phyloP scores from a whole-genome alignment of 73 alveolate species.

The Tetrahymena borealis region DNA sequence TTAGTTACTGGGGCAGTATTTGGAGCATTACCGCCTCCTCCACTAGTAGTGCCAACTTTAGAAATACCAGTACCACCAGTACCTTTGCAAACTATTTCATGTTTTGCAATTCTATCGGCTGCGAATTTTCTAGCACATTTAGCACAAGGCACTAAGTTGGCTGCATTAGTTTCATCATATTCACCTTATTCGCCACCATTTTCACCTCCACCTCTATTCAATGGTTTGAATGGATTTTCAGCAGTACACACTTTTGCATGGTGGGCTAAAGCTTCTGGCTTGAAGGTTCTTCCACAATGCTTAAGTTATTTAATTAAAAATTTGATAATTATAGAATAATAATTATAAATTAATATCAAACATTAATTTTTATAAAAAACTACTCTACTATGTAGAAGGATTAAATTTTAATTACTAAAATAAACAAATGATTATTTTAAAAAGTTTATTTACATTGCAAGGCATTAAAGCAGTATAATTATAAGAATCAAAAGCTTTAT shows the following conservation, averaged over 20 bases:
- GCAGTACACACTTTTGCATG: conserved; percentile 67
- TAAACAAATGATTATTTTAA: background rate
- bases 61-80: background rate
- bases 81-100: conserved; percentile 37
- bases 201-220: conserved; percentile 4
- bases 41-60: no score
- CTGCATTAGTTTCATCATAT: conserved; percentile 21
- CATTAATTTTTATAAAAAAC: no score
- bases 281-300: conserved; percentile 81
- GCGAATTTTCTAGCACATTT: conserved; percentile 49
- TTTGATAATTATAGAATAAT: conserved; percentile 45
- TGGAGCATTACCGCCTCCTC: background rate
- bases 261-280: conserved; percentile 75
- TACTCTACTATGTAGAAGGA: no score
- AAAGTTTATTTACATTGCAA: background rate
- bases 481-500: conserved; percentile 62
- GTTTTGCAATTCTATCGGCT: conserved; percentile 42
- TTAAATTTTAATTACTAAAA: background rate
- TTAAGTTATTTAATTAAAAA: conserved; percentile 51
- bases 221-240: conserved; percentile 36
- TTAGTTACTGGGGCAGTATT: background rate
- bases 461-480: conserved; percentile 43
- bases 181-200: conserved; percentile 1
- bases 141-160: conserved; percentile 15
- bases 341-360: no score